Evolutionary conservation across 2,329 filamentous ascomycete genomes (phyloP), one percentile per base, ranked within the genome.

Genomic region (Fusarium nematophilum): DNA sequence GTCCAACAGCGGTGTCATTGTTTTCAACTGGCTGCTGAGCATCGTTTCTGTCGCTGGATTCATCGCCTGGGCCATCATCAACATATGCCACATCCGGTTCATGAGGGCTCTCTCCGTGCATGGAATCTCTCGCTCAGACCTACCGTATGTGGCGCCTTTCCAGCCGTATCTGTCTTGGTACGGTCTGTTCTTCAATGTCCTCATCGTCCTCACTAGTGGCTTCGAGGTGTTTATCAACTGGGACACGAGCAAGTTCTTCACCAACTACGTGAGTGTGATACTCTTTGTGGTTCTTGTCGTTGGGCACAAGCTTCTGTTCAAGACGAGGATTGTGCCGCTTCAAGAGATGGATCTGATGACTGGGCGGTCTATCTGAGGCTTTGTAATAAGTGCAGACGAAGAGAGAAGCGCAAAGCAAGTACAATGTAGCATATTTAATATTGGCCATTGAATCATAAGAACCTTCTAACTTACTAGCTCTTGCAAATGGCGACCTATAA

Each of bases 181-280:
- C 26, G 72, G 71, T 3, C 55, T 77, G 66, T 1, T 44, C 57
- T 15, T 42, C 76, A 48, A 25, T 15, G 33, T 38, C 4, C 25
- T 48, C 26, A 70, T 88, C 53, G 87, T 89, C 79, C 77, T 85
- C 0, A 85, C 89, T 57, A 84, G 86, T 3, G 39, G 39, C 1
- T 48, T 48, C 2, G 44, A 48, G 26, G 44, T 48, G 4, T 48
- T 48, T 29, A 48, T 48, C 13, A 18, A 48, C 9, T 48, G 44
- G 44, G 44, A 48, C 26, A 48, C 44, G 2, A 48, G 33, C 33
- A 38, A 48, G 25, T 48, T 48, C 17, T 48, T 48, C 10, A 48
- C 44, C 2, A 48, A 38, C 9, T 48, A 48, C 13, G 38, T 48
- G 17, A 48, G 44, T 15, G 5, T 48, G 13, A 38, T 48, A 18